phyloP scores from a whole-genome alignment of 176 grass and related monocot species.

The Carex littledalei region DNA sequence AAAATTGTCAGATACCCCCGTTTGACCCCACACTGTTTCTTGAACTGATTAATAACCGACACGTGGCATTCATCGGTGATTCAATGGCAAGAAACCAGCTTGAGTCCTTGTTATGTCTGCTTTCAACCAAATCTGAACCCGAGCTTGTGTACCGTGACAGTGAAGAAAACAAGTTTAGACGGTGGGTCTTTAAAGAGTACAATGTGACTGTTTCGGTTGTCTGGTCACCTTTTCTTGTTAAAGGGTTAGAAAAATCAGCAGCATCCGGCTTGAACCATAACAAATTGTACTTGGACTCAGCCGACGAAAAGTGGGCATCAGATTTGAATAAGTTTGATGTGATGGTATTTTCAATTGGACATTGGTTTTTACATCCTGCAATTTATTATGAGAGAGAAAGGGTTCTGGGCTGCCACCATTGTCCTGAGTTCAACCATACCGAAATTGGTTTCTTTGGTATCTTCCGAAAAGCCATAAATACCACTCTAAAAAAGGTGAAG shows the following conservation, averaged over 20 bases:
- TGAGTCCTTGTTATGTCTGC: slow-evolving; percentile 67
- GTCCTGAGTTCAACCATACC: slow-evolving; percentile 57
- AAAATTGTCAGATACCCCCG: slow-evolving; percentile 38
- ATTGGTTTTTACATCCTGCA: slow-evolving; percentile 85
- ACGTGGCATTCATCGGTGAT: slow-evolving; percentile 74
- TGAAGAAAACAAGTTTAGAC: slow-evolving; percentile 63
- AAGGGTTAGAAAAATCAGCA: slow-evolving; percentile 49
- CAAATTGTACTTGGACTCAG: slow-evolving; percentile 46
- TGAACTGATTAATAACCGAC: slow-evolving; percentile 25
- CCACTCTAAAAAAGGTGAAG: slow-evolving; percentile 41
- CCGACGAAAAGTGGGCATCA: slow-evolving; percentile 60
- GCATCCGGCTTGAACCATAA: slow-evolving; percentile 34
- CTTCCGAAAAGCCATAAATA: slow-evolving; percentile 57
- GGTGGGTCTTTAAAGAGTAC: slow-evolving; percentile 57
- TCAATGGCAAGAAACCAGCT: slow-evolving; percentile 62
- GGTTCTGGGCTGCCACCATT: slow-evolving; percentile 74
- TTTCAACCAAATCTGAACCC: slow-evolving; percentile 26
- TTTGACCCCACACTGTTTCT: slow-evolving; percentile 50
- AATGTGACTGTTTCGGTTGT: slow-evolving; percentile 61
- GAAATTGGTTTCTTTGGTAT: slow-evolving; percentile 76
- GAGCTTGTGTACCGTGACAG: slow-evolving; percentile 37
- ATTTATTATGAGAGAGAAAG: slow-evolving; percentile 56
- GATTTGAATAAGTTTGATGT: slow-evolving; percentile 44
- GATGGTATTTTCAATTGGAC: slow-evolving; percentile 60
- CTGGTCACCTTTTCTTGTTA: slow-evolving; percentile 86